Conservation (phyloP, 1,284 basidiomycete genomes). For the Trichosporon faecale region DNA sequence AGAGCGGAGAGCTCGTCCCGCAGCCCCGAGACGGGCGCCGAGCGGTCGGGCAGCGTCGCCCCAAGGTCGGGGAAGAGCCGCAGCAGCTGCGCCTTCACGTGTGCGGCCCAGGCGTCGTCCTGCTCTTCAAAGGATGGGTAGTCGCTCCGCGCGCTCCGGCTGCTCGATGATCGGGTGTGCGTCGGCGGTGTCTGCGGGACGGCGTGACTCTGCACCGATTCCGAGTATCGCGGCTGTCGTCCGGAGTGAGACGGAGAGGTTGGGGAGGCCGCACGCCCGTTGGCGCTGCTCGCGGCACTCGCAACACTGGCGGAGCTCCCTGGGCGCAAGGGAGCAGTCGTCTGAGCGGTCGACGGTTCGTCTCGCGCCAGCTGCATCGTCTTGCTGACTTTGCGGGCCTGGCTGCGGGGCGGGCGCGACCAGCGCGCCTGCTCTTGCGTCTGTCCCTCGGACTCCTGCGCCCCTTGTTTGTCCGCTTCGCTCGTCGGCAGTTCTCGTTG, state of each 20-base stretch:
- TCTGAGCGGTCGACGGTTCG: neutral
- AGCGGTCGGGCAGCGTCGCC: conserved; percentile 1
- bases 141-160: neutral
- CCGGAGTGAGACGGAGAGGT: too few species aligned
- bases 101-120: conserved; percentile 42
- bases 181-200: neutral
- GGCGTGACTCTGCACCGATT: neutral
- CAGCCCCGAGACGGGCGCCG: conserved; percentile 17
- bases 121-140: conserved; percentile 19
- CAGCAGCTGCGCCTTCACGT: conserved; percentile 38
- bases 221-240: neutral
- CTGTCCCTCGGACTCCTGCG: neutral
- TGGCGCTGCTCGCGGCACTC: neutral
- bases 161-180: neutral
- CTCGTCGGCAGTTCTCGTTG: neutral
- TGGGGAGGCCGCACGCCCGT: neutral
- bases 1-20: conserved; percentile 35
- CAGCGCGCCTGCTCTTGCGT: neutral
- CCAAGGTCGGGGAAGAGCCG: conserved; percentile 43
- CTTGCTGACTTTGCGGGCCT: neutral
- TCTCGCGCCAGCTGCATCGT: conserved; percentile 1
- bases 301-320: neutral
- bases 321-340: neutral
- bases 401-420: neutral
- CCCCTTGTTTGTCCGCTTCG: neutral